Base-by-base conservation (phyloP, 495 filamentous ascomycete genomes). In the Neurospora tetraspora region DNA sequence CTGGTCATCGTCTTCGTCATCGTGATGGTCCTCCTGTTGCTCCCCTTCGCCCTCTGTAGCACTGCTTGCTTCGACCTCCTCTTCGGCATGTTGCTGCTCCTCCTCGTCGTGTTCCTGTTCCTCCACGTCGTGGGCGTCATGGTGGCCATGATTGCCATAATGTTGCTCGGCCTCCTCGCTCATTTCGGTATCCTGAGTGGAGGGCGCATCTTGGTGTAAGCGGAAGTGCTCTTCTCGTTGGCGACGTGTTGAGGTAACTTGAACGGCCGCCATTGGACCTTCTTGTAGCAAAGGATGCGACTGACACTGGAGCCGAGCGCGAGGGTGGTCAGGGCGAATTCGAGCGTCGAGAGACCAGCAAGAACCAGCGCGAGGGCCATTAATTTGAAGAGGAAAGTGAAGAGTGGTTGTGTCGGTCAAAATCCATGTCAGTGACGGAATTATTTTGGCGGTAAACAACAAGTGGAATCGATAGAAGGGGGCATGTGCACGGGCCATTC, bases 1-100 rank as follows among this genome's bases (percentile, higher is more conserved):
- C n/a, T 83, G 84, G 20, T 80, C 80, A 7, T 83, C 82, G 5
- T 83, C 81, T 1, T 84, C 83, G n/a, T 81, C 78, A n/a, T 83
- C 20, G 47, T 59, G 10, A 27, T 59, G 47, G 5, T 31, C 80
- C 42, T 79, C 80, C 36, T 84, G 79, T 38, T 75, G 72, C 11
- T 83, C 53, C 53, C 31, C 53, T 8, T 31, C 53, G 27, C 27
- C 53, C 6, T 36, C 53, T 1, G 53, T 65, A 18, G 4, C 53
- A 65, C 53, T 65, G 53, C 53, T 65, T 18, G 23, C 82, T 27
- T 75, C 78, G 53, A 79, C 78, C 42, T 83, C 78, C 47, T 86
- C 82, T 27, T 80, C 74, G 6, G 72, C 73, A 69, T 84, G 81
- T 70, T 79, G 75, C 18, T 73, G 77, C 10, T 79, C 80, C 23